Evolutionary conservation across 306 rosid genomes (phyloP).

Genomic region (Hippophae rhamnoides): DNA sequence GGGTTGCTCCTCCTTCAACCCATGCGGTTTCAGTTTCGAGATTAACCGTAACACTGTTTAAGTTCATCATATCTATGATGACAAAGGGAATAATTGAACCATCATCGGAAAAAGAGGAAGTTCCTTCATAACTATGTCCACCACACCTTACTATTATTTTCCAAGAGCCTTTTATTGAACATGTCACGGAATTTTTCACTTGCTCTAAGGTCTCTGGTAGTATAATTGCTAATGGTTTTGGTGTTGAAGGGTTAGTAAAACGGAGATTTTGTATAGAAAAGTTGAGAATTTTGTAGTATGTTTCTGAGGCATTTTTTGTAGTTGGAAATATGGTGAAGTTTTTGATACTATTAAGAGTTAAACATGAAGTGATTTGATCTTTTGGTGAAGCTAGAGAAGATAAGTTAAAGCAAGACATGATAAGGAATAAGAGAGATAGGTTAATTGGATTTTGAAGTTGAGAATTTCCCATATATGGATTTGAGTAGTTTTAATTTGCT

Average conservation of each 20-base stretch:
- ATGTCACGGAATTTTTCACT: slow-evolving; percentile 53
- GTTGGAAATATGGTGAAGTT: no score
- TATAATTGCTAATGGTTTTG: slow-evolving; percentile 67
- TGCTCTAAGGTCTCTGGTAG: slow-evolving; percentile 47
- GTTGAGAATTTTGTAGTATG: slow-evolving; percentile 17
- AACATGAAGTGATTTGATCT: no score
- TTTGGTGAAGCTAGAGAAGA: no score
- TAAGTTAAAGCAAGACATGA: no score
- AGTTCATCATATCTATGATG: slow-evolving; percentile 33
- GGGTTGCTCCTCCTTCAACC: slow-evolving; percentile 55
- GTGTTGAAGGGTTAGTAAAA: slow-evolving; percentile 36
- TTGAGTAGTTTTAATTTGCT: no score
- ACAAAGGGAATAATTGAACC: slow-evolving; percentile 44
- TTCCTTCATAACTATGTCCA: slow-evolving; percentile 87
- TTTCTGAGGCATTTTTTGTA: no score
- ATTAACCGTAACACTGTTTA: slow-evolving; percentile 26
- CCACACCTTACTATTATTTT: slow-evolving; percentile 65
- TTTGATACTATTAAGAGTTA: no score
- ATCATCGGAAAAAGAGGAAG: slow-evolving; percentile 50
- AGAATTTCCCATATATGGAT: no score
- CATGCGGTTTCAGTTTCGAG: slow-evolving; percentile 34
- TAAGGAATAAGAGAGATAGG: no score
- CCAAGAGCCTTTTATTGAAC: slow-evolving; percentile 46
- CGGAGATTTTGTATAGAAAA: slow-evolving; percentile 54
- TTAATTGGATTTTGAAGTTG: no score